These are phyloP conservation scores for Neonectria hederae DNA, from an alignment of 2,329 filamentous ascomycete genomes.

Conservation along the genomic window DNA sequence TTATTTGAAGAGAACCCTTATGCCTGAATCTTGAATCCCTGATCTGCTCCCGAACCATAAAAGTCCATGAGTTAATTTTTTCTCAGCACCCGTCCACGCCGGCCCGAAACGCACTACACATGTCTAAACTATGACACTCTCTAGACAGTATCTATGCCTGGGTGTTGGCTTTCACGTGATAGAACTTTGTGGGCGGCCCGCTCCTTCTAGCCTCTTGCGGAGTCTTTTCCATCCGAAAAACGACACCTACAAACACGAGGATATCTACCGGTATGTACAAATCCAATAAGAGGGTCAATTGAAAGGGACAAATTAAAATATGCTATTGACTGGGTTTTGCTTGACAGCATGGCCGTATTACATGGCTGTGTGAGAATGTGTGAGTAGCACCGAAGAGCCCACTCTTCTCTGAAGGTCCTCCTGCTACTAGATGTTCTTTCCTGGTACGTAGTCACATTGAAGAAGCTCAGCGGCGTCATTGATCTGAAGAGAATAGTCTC, in stretches of 20 bases:
- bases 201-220: neutral
- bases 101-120: neutral
- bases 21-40: conserved; percentile 13
- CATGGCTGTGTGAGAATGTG: neutral
- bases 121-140: neutral
- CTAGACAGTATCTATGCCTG: too few relatives aligned
- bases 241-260: neutral
- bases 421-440: neutral
- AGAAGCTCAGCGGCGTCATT: too few relatives aligned
- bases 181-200: neutral
- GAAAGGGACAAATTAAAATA: too few relatives aligned
- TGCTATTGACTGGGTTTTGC: neutral
- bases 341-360: neutral
- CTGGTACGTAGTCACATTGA: neutral
- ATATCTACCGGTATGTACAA: too few relatives aligned
- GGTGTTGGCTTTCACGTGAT: neutral
- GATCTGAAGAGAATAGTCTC: conserved; percentile 1
- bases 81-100: neutral
- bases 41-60: conserved; percentile 12
- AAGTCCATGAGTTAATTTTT: conserved; percentile 2
- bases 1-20: neutral
- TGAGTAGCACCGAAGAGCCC: too few relatives aligned
- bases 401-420: neutral
- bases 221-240: neutral
- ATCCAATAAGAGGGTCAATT: neutral